phyloP scores from a whole-genome alignment of 345 rosid genomes.

The Cardiospermum halicacabum region DNA sequence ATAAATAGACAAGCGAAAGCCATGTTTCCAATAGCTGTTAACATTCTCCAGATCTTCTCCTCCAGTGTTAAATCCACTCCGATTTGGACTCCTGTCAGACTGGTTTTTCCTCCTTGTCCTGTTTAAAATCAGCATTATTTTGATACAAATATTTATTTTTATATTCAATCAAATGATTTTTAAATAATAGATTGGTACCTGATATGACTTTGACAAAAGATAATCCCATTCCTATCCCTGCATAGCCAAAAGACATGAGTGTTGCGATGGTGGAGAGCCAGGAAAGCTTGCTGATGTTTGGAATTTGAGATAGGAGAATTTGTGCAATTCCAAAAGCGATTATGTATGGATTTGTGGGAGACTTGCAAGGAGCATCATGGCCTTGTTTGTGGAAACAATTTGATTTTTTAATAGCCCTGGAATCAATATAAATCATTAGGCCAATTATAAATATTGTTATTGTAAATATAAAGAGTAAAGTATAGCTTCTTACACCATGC shows the following conservation, averaged over 20 bases:
- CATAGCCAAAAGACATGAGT: slow-evolving; percentile 47
- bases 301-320: slow-evolving; percentile 43
- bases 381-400: slow-evolving; percentile 58
- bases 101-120: slow-evolving; percentile 16
- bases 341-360: slow-evolving; percentile 52
- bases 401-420: slow-evolving; percentile 48
- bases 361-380: slow-evolving; percentile 40
- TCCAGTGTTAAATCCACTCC: slow-evolving; percentile 15
- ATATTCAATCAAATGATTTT: too few species aligned
- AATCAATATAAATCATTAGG: too few species aligned
- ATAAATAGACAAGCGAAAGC: slow-evolving; percentile 23
- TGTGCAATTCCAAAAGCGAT: slow-evolving; percentile 42
- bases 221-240: slow-evolving; percentile 43
- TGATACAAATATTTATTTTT: too few species aligned
- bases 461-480: too few species aligned
- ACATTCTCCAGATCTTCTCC: slow-evolving; percentile 22
- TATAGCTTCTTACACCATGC: slow-evolving; percentile 30
- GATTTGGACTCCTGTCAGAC: slow-evolving; percentile 20
- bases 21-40: slow-evolving; percentile 22
- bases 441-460: too few species aligned
- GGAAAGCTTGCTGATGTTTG: slow-evolving; percentile 43
- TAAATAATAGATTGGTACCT: too few species aligned
- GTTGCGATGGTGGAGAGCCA: slow-evolving; percentile 53
- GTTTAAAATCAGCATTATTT: too few species aligned
- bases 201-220: slow-evolving; percentile 36